Percentiles rank a stretch among this genome's conserved stretches.
phyloP scores from a whole-genome alignment of 2,329 filamentous ascomycete genomes.

The Epichloe uncinata region DNA sequence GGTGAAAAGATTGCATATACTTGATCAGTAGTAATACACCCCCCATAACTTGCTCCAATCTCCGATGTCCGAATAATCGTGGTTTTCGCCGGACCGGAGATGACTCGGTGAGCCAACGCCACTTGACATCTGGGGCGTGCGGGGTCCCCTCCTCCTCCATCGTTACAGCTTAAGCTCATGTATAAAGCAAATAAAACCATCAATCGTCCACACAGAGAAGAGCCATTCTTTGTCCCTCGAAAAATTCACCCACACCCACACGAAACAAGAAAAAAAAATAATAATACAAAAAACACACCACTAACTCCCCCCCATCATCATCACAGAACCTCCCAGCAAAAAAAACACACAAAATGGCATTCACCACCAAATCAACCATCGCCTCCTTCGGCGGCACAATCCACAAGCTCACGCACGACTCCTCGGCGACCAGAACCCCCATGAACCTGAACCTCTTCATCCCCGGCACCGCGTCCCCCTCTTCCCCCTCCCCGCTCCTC shows the following conservation, averaged over 20 bases:
- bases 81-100: too few relatives aligned
- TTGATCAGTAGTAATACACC: too few relatives aligned
- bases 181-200: too few relatives aligned
- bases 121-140: too few relatives aligned
- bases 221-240: too few relatives aligned
- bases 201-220: too few relatives aligned
- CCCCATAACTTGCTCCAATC: too few relatives aligned
- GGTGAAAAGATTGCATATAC: too few relatives aligned
- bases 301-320: background rate
- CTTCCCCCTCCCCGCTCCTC: conserved; percentile 57
- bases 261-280: background rate
- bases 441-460: conserved; percentile 93
- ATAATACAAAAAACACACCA: background rate
- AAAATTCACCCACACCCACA: too few relatives aligned
- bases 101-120: too few relatives aligned
- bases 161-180: background rate
- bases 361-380: conserved; percentile 83
- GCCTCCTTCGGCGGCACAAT: conserved; percentile 88
- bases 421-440: conserved; percentile 63
- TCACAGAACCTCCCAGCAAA: background rate
- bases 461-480: conserved; percentile 51
- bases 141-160: background rate
- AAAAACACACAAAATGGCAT: conserved; percentile 48
- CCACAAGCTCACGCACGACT: conserved; percentile 82
- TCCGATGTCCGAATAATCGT: too few relatives aligned